Percentiles rank a stretch among this genome's conserved stretches.
These are phyloP conservation scores for Boletus pseudo-olivaceus DNA, from an alignment of 768 basidiomycete genomes.

Conservation along the genomic window DNA sequence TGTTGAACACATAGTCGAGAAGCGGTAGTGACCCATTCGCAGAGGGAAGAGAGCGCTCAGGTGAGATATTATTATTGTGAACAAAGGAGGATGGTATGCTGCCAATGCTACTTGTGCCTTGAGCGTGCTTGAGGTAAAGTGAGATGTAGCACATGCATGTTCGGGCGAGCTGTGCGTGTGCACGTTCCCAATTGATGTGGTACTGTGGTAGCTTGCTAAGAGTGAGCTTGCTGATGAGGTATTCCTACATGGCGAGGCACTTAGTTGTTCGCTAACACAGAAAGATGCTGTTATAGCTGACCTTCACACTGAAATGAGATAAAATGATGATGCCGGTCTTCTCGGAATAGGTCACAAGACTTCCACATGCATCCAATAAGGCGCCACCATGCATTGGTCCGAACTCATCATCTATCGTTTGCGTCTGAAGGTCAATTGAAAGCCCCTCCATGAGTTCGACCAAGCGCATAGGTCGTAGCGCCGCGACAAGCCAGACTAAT, in stretches of 20 bases:
- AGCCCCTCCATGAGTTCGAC: neutral
- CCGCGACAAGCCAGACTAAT: neutral
- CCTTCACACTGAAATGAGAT: too few relatives aligned
- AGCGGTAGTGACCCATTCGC: neutral
- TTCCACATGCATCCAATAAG: slow-evolving; percentile 4
- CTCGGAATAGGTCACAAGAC: too few relatives aligned
- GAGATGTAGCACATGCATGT: neutral
- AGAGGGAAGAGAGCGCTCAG: too few relatives aligned
- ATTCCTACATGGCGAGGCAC: too few relatives aligned
- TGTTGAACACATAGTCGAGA: neutral
- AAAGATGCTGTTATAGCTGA: too few relatives aligned
- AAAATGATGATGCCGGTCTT: too few relatives aligned
- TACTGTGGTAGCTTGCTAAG: neutral
- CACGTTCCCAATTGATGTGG: neutral
- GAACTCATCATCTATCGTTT: neutral
- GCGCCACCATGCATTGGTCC: slow-evolving; percentile 3
- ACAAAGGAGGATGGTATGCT: too few relatives aligned
- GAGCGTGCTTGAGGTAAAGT: neutral
- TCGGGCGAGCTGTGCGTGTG: neutral
- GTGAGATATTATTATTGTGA: too few relatives aligned
- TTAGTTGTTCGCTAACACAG: too few relatives aligned
- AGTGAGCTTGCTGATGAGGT: neutral
- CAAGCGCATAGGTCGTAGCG: neutral
- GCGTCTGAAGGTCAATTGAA: neutral
- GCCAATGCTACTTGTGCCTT: too few relatives aligned